Evolutionary conservation across 2,329 filamentous ascomycete species (phyloP).

Genomic region (Penicillium sp.): DNA sequence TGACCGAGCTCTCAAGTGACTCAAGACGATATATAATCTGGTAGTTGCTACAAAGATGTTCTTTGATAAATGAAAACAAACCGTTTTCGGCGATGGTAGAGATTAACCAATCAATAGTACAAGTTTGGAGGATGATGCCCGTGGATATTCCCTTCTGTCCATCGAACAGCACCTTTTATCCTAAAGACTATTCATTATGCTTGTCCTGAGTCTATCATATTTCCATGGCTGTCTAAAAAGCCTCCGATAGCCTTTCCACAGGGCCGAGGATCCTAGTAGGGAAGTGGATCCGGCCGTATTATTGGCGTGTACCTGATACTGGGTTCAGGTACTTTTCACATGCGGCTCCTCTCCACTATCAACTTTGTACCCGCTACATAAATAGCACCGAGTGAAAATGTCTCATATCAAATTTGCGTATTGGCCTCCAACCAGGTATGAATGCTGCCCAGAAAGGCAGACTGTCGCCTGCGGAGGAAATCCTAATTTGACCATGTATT

Average conservation of each 20-base stretch:
- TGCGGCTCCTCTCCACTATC: slow-evolving; percentile 24
- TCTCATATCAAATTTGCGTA: slow-evolving; percentile 21
- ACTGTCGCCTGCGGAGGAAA: neutral
- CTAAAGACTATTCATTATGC: neutral
- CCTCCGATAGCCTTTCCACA: neutral
- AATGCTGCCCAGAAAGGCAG: neutral
- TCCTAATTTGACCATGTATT: neutral
- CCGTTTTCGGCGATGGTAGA: neutral
- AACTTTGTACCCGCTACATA: slow-evolving; percentile 27
- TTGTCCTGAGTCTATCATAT: neutral
- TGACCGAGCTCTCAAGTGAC: neutral
- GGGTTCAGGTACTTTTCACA: slow-evolving; percentile 26
- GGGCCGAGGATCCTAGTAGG: slow-evolving; percentile 2
- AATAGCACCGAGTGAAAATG: slow-evolving; percentile 21
- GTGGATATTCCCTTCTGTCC: neutral
- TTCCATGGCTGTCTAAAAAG: neutral
- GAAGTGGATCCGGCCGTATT: slow-evolving; percentile 22
- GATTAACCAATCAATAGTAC: neutral
- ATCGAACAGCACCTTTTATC: neutral
- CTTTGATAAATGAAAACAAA: neutral
- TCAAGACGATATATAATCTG: neutral
- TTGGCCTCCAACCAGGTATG: neutral
- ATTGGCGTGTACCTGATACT: slow-evolving; percentile 19
- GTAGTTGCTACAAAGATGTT: neutral
- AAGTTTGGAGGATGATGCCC: neutral